Percentiles rank a stretch among this genome's conserved stretches.
These are phyloP conservation scores for Amphibolis antarctica DNA, from an alignment of 106 monocot species.

Conservation along the genomic window DNA sequence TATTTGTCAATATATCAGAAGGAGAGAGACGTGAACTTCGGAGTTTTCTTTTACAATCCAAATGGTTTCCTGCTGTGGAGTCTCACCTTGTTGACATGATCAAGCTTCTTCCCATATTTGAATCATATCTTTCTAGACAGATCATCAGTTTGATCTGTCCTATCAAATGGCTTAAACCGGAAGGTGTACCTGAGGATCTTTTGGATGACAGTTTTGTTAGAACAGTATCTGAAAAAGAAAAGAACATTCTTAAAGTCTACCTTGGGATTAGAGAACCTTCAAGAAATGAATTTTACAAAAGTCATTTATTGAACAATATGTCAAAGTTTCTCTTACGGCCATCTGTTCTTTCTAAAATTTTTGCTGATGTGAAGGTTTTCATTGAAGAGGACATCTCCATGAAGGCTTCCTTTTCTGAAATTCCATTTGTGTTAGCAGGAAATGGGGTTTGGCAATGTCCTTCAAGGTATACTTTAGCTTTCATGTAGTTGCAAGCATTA, in stretches of 20 bases:
- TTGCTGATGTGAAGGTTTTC: conserved; percentile 59
- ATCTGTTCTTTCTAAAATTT: conserved; percentile 42
- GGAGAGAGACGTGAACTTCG: conserved; percentile 79
- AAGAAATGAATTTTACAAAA: conserved; percentile 72
- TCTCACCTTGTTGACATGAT: conserved; percentile 50
- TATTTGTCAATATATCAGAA: conserved; percentile 53
- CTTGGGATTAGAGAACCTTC: conserved; percentile 55
- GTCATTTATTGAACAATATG: conserved; percentile 53
- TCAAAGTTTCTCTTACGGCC: conserved; percentile 47
- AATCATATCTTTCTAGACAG: conserved; percentile 56
- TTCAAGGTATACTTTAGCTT: conserved; percentile 37
- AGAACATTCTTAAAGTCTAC: conserved; percentile 42
- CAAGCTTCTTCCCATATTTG: conserved; percentile 82
- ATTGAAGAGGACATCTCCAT: conserved; percentile 45
- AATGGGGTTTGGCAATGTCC: conserved; percentile 79
- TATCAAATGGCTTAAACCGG: conserved; percentile 81
- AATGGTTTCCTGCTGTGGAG: conserved; percentile 71
- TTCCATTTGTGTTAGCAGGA: conserved; percentile 71
- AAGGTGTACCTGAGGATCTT: conserved; percentile 59
- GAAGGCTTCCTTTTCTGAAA: conserved; percentile 37
- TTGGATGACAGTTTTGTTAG: conserved; percentile 70
- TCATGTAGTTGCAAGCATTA: background rate
- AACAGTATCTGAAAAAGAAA: conserved; percentile 74
- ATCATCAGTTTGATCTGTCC: conserved; percentile 47
- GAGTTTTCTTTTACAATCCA: conserved; percentile 88